Base-by-base conservation (phyloP, 805 yeast species). In the Kodamaea jinghongensis region DNA sequence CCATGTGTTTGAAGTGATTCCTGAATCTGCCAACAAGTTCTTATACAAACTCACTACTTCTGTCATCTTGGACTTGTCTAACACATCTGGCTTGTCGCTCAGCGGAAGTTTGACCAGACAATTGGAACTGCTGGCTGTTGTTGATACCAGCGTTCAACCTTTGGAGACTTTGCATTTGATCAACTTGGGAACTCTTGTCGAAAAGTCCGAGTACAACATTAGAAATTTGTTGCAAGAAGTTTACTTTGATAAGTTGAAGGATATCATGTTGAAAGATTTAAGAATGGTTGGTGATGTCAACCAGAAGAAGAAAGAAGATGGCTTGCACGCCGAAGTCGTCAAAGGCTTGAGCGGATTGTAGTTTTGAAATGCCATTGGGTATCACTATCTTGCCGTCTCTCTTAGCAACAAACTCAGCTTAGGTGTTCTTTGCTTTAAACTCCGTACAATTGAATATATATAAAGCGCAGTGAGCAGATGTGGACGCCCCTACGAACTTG, bases 191-290 rank as follows among this genome's bases (percentile, higher is more conserved):
- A 70, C 84, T 2, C 60, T 89, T 46, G 76, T 93, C 10, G 99
- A 91, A 63, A 96, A 87, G 45, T 75, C 86, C 31, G 99, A 91
- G 65, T 80, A 83, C 45, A 87, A 84, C 58, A 70, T 91, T 67
- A 78, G 99, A 62, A 86, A 86, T 51, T 70, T 86, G 69, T 71
- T 91, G 47, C 96, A 91, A 60, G 96, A 88, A 47, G 97, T 91
- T 17, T 91, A 91, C 60, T 91, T 91, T 57, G 97, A 95, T 52
- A 91, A 91, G 68, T 86, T 96, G 13, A 81, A 86, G 55, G 96
- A 91, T 56, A 83, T 93, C 36, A 71, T 90, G 49, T 59, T 67
- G 53, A 69, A 65, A 47, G 75, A 69, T 48, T 60, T 69, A 49
- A 51, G 75, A 39, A 57, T 66, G 13, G 51, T 65, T 15, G 70